Base-by-base conservation (phyloP, 2,329 filamentous ascomycete genomes). In the Talaromyces rugulosus region DNA sequence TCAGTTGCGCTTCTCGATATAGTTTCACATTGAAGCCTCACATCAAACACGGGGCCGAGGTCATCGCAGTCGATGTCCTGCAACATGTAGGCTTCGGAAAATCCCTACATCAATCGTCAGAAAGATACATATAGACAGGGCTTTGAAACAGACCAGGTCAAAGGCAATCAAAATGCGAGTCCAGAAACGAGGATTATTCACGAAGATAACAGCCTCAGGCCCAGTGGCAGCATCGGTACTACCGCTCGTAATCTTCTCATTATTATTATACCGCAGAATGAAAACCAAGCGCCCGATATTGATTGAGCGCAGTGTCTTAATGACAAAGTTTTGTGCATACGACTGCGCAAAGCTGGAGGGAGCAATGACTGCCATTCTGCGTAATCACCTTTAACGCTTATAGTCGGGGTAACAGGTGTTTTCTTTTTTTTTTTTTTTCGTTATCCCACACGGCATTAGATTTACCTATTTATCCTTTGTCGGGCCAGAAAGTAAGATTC, bases 81-180 rank as follows among this genome's bases (percentile, higher is more conserved):
- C 16, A 91, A 79, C 87, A 91, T 91, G 69, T 89, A 91, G 31
- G 87, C 84, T 72, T 89, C 86, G 12, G 88, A 85, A 65, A 91
- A 90, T 2, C 89, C 89, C 79, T 81, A 58, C 11, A 3, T n/a
- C 12, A 12, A 16, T 33, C 6, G 18, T 54, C 14, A 60, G 58
- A 28, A 36, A 16, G 6, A 14, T 16, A 16, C 23, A 47, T 30
- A 1, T 31, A 53, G 6, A 5, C 31, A 53, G 14, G 11, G 9
- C 14, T 31, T 30, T n/a, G 3, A 18, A 6, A 51, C 52, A 30
- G 12, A 60, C 59, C 51, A 60, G 23, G 28, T 60, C 59, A 18
- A 60, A 6, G 8, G 52, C 59, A 14, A 28, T 56, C 11, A 51
- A 51, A 14, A 60, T 56, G 31, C 59, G 54, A 31, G 28, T 34